These are phyloP conservation scores for Rhodotorula taiwanensis DNA, from an alignment of 768 basidiomycete genomes.

Conservation along the genomic window DNA sequence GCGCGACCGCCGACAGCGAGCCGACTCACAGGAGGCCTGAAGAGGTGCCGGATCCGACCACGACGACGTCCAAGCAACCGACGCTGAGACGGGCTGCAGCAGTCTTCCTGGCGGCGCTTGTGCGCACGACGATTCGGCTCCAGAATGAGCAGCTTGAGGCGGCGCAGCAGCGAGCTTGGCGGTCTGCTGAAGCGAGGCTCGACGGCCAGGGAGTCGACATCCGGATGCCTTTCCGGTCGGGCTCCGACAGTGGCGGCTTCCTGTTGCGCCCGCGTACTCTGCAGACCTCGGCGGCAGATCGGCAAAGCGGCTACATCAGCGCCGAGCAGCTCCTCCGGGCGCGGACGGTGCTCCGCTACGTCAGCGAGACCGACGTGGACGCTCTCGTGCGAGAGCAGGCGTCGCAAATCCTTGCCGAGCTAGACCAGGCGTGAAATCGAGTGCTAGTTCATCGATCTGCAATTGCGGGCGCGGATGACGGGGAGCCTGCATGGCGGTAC, in stretches of 20 bases:
- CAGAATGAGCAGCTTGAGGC: conserved; percentile 41
- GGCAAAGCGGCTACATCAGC: conserved; percentile 42
- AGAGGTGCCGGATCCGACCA: conserved; percentile 54
- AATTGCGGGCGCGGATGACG: too few relatives aligned
- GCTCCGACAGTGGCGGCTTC: conserved; percentile 19
- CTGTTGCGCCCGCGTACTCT: not conserved
- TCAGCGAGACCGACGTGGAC: conserved; percentile 67
- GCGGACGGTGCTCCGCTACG: conserved; percentile 60
- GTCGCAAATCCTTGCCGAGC: conserved; percentile 14
- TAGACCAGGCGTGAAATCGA: conserved; percentile 2
- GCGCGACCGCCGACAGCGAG: not conserved
- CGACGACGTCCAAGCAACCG: conserved; percentile 61
- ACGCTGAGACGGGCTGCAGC: conserved; percentile 76
- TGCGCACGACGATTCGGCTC: conserved; percentile 57
- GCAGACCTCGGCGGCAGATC: too few relatives aligned
- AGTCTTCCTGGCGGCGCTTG: conserved; percentile 66
- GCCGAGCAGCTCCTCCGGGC: conserved; percentile 51
- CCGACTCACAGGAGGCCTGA: too few relatives aligned
- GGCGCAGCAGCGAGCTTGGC: not conserved
- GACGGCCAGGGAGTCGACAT: not conserved
- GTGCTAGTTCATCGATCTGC: too few relatives aligned
- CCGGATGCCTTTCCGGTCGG: conserved; percentile 6
- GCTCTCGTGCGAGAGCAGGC: conserved; percentile 52
- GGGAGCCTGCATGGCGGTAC: too few relatives aligned
- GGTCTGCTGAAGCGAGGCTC: not conserved